phyloP scores from a whole-genome alignment of 2,329 filamentous ascomycete species.

The Diaporthe amygdali region DNA sequence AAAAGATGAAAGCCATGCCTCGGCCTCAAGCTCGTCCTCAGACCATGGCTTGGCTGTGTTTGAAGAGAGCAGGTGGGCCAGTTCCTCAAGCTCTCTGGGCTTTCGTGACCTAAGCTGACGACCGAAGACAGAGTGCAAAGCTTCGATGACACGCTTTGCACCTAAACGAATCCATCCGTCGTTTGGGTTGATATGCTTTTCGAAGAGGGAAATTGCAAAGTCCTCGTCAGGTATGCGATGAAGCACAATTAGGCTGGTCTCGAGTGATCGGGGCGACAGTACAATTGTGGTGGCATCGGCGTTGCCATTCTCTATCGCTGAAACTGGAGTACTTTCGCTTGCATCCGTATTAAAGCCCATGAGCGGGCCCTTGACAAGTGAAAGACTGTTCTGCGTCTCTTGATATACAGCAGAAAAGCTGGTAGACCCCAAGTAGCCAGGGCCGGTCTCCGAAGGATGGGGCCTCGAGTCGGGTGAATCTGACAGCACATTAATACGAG shows the following conservation, averaged over 20 bases:
- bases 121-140: slow-evolving; percentile 39
- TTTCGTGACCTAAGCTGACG: slow-evolving; percentile 34
- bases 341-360: not conserved
- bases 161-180: slow-evolving; percentile 40
- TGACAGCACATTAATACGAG: not conserved
- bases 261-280: slow-evolving; percentile 35
- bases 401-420: slow-evolving; percentile 48
- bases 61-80: slow-evolving; percentile 41
- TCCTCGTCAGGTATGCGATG: slow-evolving; percentile 38
- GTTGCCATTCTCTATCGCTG: not conserved
- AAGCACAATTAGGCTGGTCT: slow-evolving; percentile 44
- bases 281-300: not conserved
- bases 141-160: slow-evolving; percentile 35
- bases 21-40: slow-evolving; percentile 39
- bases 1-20: slow-evolving; percentile 46
- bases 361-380: slow-evolving; percentile 35
- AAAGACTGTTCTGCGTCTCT: slow-evolving; percentile 46
- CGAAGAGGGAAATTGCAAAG: slow-evolving; percentile 30
- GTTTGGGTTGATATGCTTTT: slow-evolving; percentile 28
- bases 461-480: not conserved
- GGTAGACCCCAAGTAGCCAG: slow-evolving; percentile 51
- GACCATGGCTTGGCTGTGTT: slow-evolving; percentile 43
- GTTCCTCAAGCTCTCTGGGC: slow-evolving; percentile 37
- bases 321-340: not conserved
- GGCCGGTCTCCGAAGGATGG: slow-evolving; percentile 18